phyloP scores from a whole-genome alignment of 2,329 filamentous ascomycete species.

The Pezicula rhizophila region DNA sequence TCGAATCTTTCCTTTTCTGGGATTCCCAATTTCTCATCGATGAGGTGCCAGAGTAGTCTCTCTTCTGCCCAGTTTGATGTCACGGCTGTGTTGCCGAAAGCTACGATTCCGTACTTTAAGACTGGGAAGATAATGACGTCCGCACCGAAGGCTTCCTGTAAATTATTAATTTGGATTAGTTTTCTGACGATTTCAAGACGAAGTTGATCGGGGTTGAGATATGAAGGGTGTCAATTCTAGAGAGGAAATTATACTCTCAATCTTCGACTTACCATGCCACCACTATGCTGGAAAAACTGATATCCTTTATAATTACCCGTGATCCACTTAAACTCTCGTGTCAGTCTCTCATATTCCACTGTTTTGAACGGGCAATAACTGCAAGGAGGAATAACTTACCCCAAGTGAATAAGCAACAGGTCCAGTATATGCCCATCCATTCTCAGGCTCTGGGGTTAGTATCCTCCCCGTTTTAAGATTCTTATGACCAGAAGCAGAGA shows the following conservation, averaged over 20 bases:
- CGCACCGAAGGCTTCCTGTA: conserved; percentile 34
- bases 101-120: conserved; percentile 35
- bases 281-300: conserved; percentile 35
- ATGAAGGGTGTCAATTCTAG: no score
- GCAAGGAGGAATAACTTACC: no score
- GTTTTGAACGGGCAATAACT: no score
- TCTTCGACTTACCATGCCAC: conserved; percentile 27
- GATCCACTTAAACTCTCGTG: conserved; percentile 18
- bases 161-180: no score
- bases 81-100: conserved; percentile 38
- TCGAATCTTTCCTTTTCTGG: conserved; percentile 29
- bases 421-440: conserved; percentile 24
- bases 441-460: conserved; percentile 12
- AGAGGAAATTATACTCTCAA: no score
- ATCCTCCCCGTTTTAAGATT: conserved; percentile 30
- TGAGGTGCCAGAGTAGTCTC: conserved; percentile 32
- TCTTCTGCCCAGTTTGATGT: conserved; percentile 31
- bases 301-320: conserved; percentile 36
- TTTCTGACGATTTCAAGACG: no score
- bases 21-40: conserved; percentile 34
- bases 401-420: conserved; percentile 36
- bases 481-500: conserved; percentile 28
- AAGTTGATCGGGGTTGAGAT: no score
- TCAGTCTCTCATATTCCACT: no score
- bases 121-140: conserved; percentile 39